Evolutionary conservation across 164 flowering plant genomes (phyloP).

Genomic region (Akebia trifoliata): DNA sequence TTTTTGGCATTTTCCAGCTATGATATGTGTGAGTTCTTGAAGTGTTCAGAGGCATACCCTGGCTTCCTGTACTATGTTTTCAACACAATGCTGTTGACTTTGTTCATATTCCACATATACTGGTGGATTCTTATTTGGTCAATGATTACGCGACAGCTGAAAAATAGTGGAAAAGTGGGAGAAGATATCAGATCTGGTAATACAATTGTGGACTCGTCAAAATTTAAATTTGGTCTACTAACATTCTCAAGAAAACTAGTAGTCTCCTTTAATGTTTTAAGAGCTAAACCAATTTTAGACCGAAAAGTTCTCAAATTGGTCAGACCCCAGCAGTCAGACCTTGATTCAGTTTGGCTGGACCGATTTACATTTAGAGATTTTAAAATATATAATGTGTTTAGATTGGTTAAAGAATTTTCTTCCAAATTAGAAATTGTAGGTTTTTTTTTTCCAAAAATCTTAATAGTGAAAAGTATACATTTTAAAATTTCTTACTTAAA

Average conservation of each 20-base stretch:
- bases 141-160: conserved; percentile 74
- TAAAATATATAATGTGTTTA: too few relatives aligned
- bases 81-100: conserved; percentile 73
- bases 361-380: too few relatives aligned
- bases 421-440: too few relatives aligned
- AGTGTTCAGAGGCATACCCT: conserved; percentile 30
- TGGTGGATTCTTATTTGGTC: conserved; percentile 88
- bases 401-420: too few relatives aligned
- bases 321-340: too few relatives aligned
- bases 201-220: not conserved
- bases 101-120: conserved; percentile 84
- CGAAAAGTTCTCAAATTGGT: too few relatives aligned
- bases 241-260: not conserved
- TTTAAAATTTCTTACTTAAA: too few relatives aligned
- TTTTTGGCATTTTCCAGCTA: conserved; percentile 38
- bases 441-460: too few relatives aligned
- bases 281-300: not conserved
- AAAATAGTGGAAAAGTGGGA: conserved; percentile 83
- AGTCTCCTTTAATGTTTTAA: not conserved
- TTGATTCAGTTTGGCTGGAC: too few relatives aligned
- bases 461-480: too few relatives aligned
- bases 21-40: conserved; percentile 32
- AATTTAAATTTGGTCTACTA: not conserved
- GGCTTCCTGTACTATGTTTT: conserved; percentile 54
- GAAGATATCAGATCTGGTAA: conserved; percentile 96